Evolutionary conservation across 2,329 filamentous ascomycete species (phyloP).

Genomic region (Talaromyces verruculosus): DNA sequence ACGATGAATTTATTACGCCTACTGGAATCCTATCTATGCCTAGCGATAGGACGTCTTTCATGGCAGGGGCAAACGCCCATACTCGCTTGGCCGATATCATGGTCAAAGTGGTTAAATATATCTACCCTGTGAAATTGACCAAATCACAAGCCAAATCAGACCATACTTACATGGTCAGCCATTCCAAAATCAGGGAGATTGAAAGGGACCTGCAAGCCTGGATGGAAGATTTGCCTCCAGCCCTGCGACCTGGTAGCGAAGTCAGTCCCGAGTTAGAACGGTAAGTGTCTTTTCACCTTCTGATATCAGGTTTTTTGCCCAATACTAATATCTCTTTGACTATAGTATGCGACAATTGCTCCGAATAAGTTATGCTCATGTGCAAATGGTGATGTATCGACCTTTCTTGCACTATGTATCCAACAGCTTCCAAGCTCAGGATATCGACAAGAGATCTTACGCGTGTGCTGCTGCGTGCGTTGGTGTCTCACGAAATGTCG

Average conservation of each 20-base stretch:
- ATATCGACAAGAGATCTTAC: conserved; percentile 62
- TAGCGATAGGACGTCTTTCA: conserved; percentile 55
- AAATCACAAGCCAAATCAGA: conserved; percentile 47
- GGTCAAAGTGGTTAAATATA: conserved; percentile 62
- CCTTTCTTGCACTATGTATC: conserved; percentile 67
- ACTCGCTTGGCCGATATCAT: conserved; percentile 58
- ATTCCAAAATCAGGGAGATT: conserved; percentile 64
- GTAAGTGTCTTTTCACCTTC: conserved; percentile 52
- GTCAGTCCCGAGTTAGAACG: conserved; percentile 71
- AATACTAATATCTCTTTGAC: background rate
- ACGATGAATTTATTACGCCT: conserved; percentile 49
- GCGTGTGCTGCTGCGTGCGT: conserved; percentile 66
- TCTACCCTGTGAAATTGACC: conserved; percentile 61
- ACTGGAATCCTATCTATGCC: conserved; percentile 56
- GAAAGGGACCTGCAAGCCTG: conserved; percentile 63
- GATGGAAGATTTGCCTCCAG: conserved; percentile 68
- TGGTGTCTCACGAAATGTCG: conserved; percentile 64
- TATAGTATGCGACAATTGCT: conserved; percentile 57
- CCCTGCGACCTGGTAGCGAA: conserved; percentile 76
- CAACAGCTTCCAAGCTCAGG: conserved; percentile 48
- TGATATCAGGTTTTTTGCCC: background rate
- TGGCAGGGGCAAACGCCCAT: conserved; percentile 62
- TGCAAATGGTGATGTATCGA: conserved; percentile 64
- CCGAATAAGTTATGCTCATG: conserved; percentile 63
- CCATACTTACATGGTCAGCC: conserved; percentile 62